Evolutionary conservation across 2,329 filamentous ascomycete genomes (phyloP).

Genomic region (Trichophyton schoenleinii): DNA sequence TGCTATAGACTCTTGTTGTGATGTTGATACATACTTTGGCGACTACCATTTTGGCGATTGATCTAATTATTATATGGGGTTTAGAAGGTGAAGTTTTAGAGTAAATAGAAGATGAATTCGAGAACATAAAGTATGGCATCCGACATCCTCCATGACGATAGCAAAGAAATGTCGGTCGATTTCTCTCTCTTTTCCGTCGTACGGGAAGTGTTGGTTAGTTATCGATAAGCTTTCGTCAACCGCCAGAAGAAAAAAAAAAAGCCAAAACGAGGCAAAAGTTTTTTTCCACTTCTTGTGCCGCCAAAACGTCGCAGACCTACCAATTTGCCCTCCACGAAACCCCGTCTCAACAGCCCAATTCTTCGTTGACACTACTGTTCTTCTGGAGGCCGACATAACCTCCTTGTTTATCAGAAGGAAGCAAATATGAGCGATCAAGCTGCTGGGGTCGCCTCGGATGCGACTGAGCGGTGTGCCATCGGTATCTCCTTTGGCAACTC

Average conservation of each 20-base stretch:
- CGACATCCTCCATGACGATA: too few relatives aligned
- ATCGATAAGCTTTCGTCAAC: constrained; percentile 5
- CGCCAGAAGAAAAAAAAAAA: neutral
- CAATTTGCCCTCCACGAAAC: neutral
- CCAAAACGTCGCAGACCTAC: neutral
- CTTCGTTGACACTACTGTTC: neutral
- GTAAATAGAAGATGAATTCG: too few relatives aligned
- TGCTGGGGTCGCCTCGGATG: constrained; percentile 36
- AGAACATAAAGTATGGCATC: too few relatives aligned
- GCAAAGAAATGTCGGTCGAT: too few relatives aligned
- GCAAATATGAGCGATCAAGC: constrained; percentile 41
- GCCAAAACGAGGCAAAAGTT: neutral
- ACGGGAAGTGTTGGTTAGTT: neutral
- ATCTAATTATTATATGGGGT: too few relatives aligned
- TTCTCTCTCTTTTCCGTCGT: too few relatives aligned
- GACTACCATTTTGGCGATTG: too few relatives aligned
- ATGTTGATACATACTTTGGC: neutral
- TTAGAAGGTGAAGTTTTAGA: too few relatives aligned
- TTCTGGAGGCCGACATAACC: neutral
- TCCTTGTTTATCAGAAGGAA: constrained; percentile 7
- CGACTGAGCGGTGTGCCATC: constrained; percentile 55
- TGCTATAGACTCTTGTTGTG: neutral
- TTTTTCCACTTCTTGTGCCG: neutral
- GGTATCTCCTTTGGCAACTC: constrained; percentile 97
- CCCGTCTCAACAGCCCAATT: neutral